A percentile compares a stretch with the other conserved stretches of the same genome.
These are phyloP conservation scores for Crepidotus sp. DNA, from an alignment of 1,284 basidiomycete genomes.

Conservation along the genomic window DNA sequence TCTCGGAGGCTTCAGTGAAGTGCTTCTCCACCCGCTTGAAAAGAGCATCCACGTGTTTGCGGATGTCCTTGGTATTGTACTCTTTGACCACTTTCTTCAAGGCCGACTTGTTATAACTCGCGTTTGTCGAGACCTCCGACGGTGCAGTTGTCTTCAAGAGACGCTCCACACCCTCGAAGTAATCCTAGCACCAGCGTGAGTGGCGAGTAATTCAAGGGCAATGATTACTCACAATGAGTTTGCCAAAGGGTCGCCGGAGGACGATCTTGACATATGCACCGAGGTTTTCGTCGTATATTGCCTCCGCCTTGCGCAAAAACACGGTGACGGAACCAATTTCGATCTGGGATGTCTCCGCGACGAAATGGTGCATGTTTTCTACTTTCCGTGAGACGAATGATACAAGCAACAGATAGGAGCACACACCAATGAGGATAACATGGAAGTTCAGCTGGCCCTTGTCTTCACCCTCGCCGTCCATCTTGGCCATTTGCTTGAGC, in stretches of 20 bases:
- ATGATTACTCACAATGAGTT: slow-evolving; percentile 66
- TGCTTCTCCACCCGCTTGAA: slow-evolving; percentile 94
- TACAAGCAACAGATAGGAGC: not conserved
- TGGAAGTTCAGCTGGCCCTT: slow-evolving; percentile 97
- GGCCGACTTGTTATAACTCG: slow-evolving; percentile 67
- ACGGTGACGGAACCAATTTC: slow-evolving; percentile 60
- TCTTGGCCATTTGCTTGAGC: slow-evolving; percentile 89
- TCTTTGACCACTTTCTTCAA: slow-evolving; percentile 86
- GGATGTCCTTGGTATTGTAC: slow-evolving; percentile 79
- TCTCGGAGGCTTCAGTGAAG: slow-evolving; percentile 74
- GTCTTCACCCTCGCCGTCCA: slow-evolving; percentile 85
- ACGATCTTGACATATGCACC: slow-evolving; percentile 81
- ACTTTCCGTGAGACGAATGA: slow-evolving; percentile 4
- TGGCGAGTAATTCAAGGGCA: slow-evolving; percentile 2
- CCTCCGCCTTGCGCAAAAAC: slow-evolving; percentile 71
- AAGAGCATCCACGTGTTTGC: slow-evolving; percentile 78
- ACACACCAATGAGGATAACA: slow-evolving; percentile 87
- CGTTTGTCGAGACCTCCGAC: slow-evolving; percentile 71
- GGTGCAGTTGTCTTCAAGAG: slow-evolving; percentile 76
- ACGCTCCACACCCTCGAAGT: slow-evolving; percentile 87
- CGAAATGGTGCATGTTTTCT: slow-evolving; percentile 97
- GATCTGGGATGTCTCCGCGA: slow-evolving; percentile 68
- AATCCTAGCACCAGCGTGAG: slow-evolving; percentile 54
- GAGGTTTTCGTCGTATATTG: slow-evolving; percentile 84
- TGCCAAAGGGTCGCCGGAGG: slow-evolving; percentile 78